phyloP scores from a whole-genome alignment of 345 rosid genomes.

The Brassica cretica region DNA sequence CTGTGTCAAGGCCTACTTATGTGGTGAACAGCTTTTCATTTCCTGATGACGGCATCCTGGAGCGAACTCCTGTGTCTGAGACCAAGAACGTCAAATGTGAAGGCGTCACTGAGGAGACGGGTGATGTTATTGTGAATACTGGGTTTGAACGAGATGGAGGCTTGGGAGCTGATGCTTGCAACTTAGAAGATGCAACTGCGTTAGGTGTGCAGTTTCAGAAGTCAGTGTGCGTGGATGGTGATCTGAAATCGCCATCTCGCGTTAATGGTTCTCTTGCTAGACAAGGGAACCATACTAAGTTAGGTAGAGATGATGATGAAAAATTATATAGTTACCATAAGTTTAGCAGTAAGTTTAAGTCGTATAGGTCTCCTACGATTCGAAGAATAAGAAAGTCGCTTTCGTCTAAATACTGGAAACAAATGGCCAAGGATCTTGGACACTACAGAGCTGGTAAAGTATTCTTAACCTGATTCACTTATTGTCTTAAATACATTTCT shows the following conservation, averaged over 20 bases:
- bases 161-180: slow-evolving; percentile 35
- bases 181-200: slow-evolving; percentile 46
- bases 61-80: slow-evolving; percentile 44
- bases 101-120: slow-evolving; percentile 40
- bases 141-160: slow-evolving; percentile 35
- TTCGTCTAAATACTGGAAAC: slow-evolving; percentile 74
- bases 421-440: slow-evolving; percentile 65
- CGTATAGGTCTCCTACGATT: slow-evolving; percentile 64
- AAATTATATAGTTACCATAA: slow-evolving; percentile 60
- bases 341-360: slow-evolving; percentile 54
- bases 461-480: slow-evolving; percentile 5
- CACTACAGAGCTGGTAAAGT: slow-evolving; percentile 63
- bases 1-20: slow-evolving; percentile 41
- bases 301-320: slow-evolving; percentile 85
- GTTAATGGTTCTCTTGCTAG: slow-evolving; percentile 51
- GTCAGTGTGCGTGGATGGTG: slow-evolving; percentile 40
- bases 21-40: slow-evolving; percentile 40
- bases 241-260: slow-evolving; percentile 43
- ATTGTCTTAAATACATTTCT: background rate
- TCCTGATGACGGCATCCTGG: slow-evolving; percentile 46
- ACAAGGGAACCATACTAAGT: slow-evolving; percentile 53
- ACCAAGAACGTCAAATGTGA: slow-evolving; percentile 35
- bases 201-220: slow-evolving; percentile 41
- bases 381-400: slow-evolving; percentile 67
- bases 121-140: slow-evolving; percentile 45